phyloP scores from a whole-genome alignment of 1,139 yeast genomes.

The Candida sp. region DNA sequence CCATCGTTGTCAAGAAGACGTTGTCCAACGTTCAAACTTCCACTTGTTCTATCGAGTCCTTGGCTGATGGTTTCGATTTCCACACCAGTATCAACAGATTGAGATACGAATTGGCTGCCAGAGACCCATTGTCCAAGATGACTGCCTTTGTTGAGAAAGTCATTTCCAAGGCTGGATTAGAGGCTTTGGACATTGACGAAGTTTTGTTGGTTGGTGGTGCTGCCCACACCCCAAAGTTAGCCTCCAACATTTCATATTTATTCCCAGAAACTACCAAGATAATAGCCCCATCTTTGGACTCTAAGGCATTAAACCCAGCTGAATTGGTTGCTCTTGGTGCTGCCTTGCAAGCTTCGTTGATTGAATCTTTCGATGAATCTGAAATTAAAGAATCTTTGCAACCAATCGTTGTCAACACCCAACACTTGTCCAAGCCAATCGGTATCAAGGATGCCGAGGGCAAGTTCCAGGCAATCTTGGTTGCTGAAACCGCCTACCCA shows the following conservation, averaged over 20 bases:
- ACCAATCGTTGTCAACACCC: slow-evolving; percentile 88
- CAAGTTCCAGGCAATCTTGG: slow-evolving; percentile 73
- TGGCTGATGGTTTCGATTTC: slow-evolving; percentile 94
- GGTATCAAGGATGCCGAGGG: slow-evolving; percentile 83
- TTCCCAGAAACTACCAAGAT: slow-evolving; percentile 85
- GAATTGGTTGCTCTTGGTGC: slow-evolving; percentile 96
- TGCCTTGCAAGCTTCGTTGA: slow-evolving; percentile 93
- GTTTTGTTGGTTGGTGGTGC: slow-evolving; percentile 95
- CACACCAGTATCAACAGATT: slow-evolving; percentile 93
- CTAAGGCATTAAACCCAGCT: slow-evolving; percentile 85
- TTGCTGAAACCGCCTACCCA: slow-evolving; percentile 91
- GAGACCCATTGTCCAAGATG: slow-evolving; percentile 79
- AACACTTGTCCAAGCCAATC: slow-evolving; percentile 82
- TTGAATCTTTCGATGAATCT: slow-evolving; percentile 83
- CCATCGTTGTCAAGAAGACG: slow-evolving; percentile 88
- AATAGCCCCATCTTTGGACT: slow-evolving; percentile 75
- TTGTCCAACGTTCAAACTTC: slow-evolving; percentile 89
- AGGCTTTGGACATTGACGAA: slow-evolving; percentile 86
- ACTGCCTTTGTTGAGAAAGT: slow-evolving; percentile 75
- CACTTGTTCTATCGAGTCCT: slow-evolving; percentile 92
- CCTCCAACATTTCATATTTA: slow-evolving; percentile 68
- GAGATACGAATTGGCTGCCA: slow-evolving; percentile 88
- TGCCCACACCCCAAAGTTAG: slow-evolving; percentile 91
- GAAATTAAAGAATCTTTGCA: slow-evolving; percentile 86
- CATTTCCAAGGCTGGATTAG: slow-evolving; percentile 83